phyloP scores from a whole-genome alignment of 176 grass and related monocot genomes.

The Rhynchospora pubera region DNA sequence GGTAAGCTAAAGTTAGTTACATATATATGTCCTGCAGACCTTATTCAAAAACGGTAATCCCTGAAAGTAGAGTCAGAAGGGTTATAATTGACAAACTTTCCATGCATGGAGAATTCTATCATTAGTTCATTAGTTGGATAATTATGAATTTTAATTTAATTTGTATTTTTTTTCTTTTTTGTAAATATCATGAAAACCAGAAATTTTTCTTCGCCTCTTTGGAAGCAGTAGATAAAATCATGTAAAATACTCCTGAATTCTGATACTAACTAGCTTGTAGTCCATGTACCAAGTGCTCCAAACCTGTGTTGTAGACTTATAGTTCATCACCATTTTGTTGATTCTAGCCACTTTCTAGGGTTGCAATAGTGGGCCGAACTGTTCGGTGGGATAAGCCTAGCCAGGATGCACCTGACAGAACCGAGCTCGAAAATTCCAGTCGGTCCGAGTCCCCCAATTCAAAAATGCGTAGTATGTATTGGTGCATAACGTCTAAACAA shows the following conservation, averaged over 20 bases:
- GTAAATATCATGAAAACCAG: background rate
- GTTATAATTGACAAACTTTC: background rate
- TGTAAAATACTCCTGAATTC: too few relatives aligned
- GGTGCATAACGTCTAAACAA: too few relatives aligned
- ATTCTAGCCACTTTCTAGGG: too few relatives aligned
- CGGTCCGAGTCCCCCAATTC: background rate
- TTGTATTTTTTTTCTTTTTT: background rate
- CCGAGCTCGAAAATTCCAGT: background rate
- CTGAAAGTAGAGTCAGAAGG: background rate
- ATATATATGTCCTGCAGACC: background rate
- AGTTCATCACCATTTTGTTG: background rate
- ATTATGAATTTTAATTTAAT: background rate
- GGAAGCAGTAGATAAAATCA: background rate
- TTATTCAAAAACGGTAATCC: background rate
- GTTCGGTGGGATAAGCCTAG: slow-evolving; percentile 7
- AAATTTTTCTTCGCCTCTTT: background rate
- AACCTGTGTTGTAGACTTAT: too few relatives aligned
- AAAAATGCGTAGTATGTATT: too few relatives aligned
- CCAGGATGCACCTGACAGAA: background rate
- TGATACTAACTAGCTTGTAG: too few relatives aligned
- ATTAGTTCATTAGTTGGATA: background rate
- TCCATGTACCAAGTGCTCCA: too few relatives aligned
- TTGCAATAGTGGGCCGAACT: too few relatives aligned
- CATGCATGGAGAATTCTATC: too few relatives aligned
- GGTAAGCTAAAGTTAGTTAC: too few relatives aligned